Evolutionary conservation across 305 asterid genomes (phyloP).

Genomic region (Fraxinus nigra): DNA sequence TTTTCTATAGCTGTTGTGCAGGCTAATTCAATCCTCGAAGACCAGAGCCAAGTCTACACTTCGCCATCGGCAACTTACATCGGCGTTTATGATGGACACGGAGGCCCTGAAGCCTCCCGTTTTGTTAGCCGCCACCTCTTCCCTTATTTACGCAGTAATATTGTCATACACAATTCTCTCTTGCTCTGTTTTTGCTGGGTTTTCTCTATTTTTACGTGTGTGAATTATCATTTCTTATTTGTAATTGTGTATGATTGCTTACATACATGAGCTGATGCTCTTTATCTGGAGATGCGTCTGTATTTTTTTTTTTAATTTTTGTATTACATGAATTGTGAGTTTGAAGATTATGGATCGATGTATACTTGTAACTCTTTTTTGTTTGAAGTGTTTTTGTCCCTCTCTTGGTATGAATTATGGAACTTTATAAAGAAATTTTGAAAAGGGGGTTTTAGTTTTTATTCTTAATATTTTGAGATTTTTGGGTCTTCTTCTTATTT

Average conservation of each 20-base stretch:
- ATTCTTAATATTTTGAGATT: neutral
- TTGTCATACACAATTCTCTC: neutral
- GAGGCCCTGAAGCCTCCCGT: slow-evolving; percentile 96
- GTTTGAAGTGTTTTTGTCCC: neutral
- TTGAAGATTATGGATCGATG: neutral
- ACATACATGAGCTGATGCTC: neutral
- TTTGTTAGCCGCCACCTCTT: slow-evolving; percentile 79
- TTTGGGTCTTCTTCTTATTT: neutral
- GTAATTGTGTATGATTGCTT: neutral
- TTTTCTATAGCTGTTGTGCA: slow-evolving; percentile 93
- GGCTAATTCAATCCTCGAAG: slow-evolving; percentile 87
- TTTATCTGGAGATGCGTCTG: neutral
- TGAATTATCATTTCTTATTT: neutral
- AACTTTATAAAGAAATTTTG: neutral
- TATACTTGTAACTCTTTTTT: neutral
- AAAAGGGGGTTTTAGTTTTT: neutral
- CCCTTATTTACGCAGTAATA: slow-evolving; percentile 67
- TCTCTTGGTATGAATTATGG: neutral
- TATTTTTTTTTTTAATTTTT: neutral
- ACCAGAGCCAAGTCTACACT: slow-evolving; percentile 81
- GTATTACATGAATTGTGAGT: neutral
- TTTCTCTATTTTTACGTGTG: neutral
- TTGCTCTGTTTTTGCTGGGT: neutral
- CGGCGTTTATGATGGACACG: slow-evolving; percentile 97
- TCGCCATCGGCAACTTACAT: slow-evolving; percentile 87